phyloP scores from a whole-genome alignment of 2,329 filamentous ascomycete species.

The Stachybotrys chartarum region DNA sequence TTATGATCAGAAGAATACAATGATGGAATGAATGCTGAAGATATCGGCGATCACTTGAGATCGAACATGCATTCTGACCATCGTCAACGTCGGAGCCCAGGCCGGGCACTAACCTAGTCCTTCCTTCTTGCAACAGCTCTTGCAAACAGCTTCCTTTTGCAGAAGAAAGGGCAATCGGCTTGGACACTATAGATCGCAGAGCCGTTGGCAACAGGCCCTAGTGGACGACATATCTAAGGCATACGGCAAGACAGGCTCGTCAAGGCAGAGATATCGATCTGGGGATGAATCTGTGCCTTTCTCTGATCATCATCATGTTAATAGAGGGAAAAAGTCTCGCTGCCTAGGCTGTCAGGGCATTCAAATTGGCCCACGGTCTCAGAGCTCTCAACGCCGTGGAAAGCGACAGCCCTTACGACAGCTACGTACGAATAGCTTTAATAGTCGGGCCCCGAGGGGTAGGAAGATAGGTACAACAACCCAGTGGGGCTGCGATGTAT shows the following conservation, averaged over 20 bases:
- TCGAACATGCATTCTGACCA: too few relatives aligned
- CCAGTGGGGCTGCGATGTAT: background rate
- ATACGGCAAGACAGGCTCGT: background rate
- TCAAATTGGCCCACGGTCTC: background rate
- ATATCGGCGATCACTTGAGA: too few relatives aligned
- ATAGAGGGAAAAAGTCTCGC: background rate
- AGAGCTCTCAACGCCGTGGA: background rate
- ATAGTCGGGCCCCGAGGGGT: too few relatives aligned
- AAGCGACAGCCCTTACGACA: too few relatives aligned
- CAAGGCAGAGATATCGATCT: background rate
- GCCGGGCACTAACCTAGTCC: too few relatives aligned
- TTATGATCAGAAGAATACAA: too few relatives aligned
- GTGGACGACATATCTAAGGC: background rate
- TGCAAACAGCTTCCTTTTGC: background rate
- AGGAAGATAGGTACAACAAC: background rate
- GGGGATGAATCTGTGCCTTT: background rate
- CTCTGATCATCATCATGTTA: background rate
- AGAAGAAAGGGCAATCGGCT: background rate
- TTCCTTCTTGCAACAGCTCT: background rate
- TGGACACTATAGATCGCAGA: background rate
- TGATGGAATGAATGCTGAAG: too few relatives aligned
- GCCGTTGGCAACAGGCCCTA: slow-evolving; percentile 1
- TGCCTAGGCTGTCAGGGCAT: background rate
- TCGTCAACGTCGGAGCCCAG: too few relatives aligned
- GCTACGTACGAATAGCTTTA: too few relatives aligned